Base-by-base conservation (phyloP, 768 basidiomycete species). In the Hebeloma cylindrosporum region DNA sequence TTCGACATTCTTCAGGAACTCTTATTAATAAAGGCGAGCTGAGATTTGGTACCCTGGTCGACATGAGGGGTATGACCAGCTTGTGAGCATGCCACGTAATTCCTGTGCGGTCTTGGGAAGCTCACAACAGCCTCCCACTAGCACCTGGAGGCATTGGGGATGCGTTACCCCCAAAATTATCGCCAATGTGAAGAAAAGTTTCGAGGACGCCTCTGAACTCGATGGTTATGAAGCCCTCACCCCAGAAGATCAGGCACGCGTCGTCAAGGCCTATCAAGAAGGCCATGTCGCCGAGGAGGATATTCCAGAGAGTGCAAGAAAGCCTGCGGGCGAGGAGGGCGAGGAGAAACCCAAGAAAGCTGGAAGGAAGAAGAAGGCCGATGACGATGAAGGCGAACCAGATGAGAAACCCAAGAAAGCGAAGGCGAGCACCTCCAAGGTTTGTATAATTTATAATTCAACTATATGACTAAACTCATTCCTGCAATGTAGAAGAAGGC, bases 101-200 rank as follows among this genome's bases (percentile, higher is more conserved):
- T 41, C 31, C 45, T 40, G 31, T 25, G 14, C n/a, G 33, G 7
- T 43, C 40, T 30, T 14, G 27, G 16, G 16, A 17, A 20, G 35
- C 41, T 45, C 16, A 44, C 32, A 18, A 11, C 49, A 26, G 30
- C 48, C 7, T 29, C 26, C 7, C 20, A 34, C 43, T 20, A 90
- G 88, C 59, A 63, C 73, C 25, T 95, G 89, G 89, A 81, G 90
- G 51, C 93, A 95, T 59, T 95, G 91, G 91, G 92, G 92, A 14
- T 94, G 93, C 60, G 74, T 78, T 5, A 92, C 91, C 0, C 32
- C 72, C 14, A 80, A 76, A 57, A 79, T 93, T 37, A 55, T 95
- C 23, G 60, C 58, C 16, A 93, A 92, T 60, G 71, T 88, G 64
- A 87, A 92, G 67, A 71, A 71, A 9, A 63, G 69, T 2, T 75